Conservation (phyloP, 805 yeast species). For the Candida maltosa region DNA sequence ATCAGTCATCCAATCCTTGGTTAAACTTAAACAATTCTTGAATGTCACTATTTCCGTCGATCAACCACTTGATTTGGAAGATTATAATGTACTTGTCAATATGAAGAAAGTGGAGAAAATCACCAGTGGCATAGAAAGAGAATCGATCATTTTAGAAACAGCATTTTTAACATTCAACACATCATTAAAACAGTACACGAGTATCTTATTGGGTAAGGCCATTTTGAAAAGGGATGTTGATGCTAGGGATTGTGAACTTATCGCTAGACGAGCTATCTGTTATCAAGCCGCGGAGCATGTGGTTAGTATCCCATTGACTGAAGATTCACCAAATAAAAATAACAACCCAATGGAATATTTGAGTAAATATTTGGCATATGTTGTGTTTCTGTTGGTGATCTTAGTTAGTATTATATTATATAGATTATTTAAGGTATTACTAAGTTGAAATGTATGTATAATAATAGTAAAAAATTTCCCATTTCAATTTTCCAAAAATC, state of each 20-base stretch:
- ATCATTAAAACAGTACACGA: conserved; percentile 33
- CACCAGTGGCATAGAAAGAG: conserved; percentile 35
- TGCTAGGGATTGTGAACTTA: conserved; percentile 26
- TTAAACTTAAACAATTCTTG: conserved; percentile 23
- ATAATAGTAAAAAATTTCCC: neutral
- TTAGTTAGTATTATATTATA: conserved; percentile 23
- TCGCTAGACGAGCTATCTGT: conserved; percentile 36
- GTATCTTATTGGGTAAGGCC: conserved; percentile 36
- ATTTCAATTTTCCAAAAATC: neutral
- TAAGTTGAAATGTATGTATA: conserved; percentile 4
- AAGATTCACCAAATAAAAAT: conserved; percentile 19
- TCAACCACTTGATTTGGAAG: conserved; percentile 21
- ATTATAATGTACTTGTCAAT: too few species aligned
- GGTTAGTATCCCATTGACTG: conserved; percentile 38
- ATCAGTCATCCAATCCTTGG: conserved; percentile 21
- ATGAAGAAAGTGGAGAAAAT: conserved; percentile 35
- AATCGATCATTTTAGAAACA: conserved; percentile 24
- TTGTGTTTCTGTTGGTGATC: conserved; percentile 20
- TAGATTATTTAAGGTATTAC: conserved; percentile 22
- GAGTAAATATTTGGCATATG: conserved; percentile 21
- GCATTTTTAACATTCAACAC: conserved; percentile 31
- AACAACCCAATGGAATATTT: conserved; percentile 18
- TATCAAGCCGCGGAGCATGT: conserved; percentile 41
- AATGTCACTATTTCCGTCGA: conserved; percentile 30
- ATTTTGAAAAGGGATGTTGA: conserved; percentile 33